Conservation (phyloP, 352 stramenopile genomes). For the Globisporangium echinulatum region DNA sequence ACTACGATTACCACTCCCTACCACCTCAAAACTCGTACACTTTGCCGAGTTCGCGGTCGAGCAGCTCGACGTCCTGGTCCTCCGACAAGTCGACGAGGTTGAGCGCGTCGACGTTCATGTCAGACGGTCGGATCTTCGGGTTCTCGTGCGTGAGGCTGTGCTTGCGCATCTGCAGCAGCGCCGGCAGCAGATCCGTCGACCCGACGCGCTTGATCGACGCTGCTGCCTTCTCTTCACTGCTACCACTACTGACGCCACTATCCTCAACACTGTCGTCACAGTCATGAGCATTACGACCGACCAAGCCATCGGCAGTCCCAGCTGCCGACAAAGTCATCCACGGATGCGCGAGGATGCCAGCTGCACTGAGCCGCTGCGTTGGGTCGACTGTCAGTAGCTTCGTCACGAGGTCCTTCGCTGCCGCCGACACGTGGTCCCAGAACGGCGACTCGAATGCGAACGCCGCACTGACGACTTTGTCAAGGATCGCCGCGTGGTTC, state of each 20-base stretch:
- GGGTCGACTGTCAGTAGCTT: slow-evolving; percentile 90
- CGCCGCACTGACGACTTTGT: slow-evolving; percentile 67
- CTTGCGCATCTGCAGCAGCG: slow-evolving; percentile 71
- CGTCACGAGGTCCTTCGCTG: slow-evolving; percentile 94
- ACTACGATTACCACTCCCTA: slow-evolving; percentile 8
- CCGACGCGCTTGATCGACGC: slow-evolving; percentile 19
- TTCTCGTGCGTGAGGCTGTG: slow-evolving; percentile 60
- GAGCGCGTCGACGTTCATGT: slow-evolving; percentile 67
- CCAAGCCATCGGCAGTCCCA: neutral
- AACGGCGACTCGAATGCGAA: slow-evolving; percentile 91
- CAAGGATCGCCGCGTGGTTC: slow-evolving; percentile 65
- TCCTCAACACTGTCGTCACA: neutral
- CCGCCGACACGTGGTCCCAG: slow-evolving; percentile 92
- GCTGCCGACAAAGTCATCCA: slow-evolving; percentile 46
- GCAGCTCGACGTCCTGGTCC: slow-evolving; percentile 51
- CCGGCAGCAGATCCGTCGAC: slow-evolving; percentile 53
- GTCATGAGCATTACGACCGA: neutral
- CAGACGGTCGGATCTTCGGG: slow-evolving; percentile 61
- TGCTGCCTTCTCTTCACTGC: slow-evolving; percentile 20
- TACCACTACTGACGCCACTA: neutral
- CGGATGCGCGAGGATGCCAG: slow-evolving; percentile 60
- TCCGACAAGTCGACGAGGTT: slow-evolving; percentile 49
- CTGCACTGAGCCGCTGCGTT: slow-evolving; percentile 52
- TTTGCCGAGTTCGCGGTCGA: slow-evolving; percentile 58
- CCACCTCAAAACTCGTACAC: slow-evolving; percentile 36